Base-by-base conservation (phyloP, 768 basidiomycete genomes). In the Termitomyces sp. region DNA sequence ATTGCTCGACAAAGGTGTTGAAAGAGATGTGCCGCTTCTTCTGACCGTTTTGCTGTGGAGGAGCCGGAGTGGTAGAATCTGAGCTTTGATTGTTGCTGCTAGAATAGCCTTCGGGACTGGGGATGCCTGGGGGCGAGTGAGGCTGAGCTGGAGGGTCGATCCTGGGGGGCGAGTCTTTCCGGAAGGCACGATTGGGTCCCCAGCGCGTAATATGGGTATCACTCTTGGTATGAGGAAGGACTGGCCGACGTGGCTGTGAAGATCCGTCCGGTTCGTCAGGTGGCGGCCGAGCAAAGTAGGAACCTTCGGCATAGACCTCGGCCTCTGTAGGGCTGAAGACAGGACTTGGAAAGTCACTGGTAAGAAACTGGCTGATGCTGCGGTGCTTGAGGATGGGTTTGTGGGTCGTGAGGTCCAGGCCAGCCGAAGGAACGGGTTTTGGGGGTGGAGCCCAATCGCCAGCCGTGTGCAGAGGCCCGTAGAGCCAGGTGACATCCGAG, bases 401-500 rank as follows among this genome's bases (percentile, higher is more conserved):
- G 69, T 66, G 75, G 60, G 72, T 67, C 45, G 73, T 73, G 60
- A 87, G 79, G 63, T 82, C 82, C 45, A 86, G 76, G 15, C 39
- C 41, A 31, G 78, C 69, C 58, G 70, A 68, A 33, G 75, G 70
- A 10, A 72, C 65, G 0, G 66, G 74, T 1, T 83, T 85, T 2
- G 85, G 81, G 0, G 86, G 84, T 4, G 64, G 63, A 8, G 54
- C 47, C 62, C 88, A 90, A 63, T 93, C 92, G 46, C 87, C 85
- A n/a, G 92, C 93, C 0, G 94, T 92, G 71, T 99, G 96, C 0
- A 99, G 77, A 22, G 96, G 96, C 0, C 96, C 96, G 67, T 99
- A 98, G 0, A 99, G 83, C 96, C 96, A 99, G 2, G 97, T 99
- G 41, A 98, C 96, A 70, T 99, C 96, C 6, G 92, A 94, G 73